These are phyloP conservation scores for Arthrobotrys iridis DNA, from an alignment of 2,329 filamentous ascomycete species.

Conservation along the genomic window DNA sequence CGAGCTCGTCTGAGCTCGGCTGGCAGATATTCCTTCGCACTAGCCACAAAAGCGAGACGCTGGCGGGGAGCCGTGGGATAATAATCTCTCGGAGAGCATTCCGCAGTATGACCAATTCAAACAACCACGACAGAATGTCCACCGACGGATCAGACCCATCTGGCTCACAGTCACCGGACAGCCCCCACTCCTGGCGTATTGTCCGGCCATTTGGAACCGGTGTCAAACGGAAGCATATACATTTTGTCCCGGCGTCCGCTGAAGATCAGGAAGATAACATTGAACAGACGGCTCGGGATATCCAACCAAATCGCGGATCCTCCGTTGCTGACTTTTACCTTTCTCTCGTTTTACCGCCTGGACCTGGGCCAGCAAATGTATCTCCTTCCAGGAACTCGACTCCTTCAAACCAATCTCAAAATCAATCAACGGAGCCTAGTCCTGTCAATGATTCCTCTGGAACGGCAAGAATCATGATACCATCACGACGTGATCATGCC, in stretches of 20 bases:
- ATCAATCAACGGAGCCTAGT: slow-evolving; percentile 45
- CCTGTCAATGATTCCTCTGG: slow-evolving; percentile 11
- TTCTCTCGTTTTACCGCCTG: slow-evolving; percentile 70
- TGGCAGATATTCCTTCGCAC: background rate
- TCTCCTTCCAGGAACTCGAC: slow-evolving; percentile 39
- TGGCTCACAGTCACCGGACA: slow-evolving; percentile 25
- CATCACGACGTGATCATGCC: slow-evolving; percentile 38
- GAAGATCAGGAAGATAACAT: slow-evolving; percentile 19
- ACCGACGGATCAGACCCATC: slow-evolving; percentile 39
- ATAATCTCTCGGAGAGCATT: background rate
- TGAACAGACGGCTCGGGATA: slow-evolving; percentile 49
- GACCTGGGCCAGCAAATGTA: slow-evolving; percentile 58
- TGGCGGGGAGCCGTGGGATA: background rate
- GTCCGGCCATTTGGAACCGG: slow-evolving; percentile 68
- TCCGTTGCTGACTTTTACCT: slow-evolving; percentile 72
- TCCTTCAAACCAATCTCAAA: slow-evolving; percentile 54
- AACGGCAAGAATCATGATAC: slow-evolving; percentile 32
- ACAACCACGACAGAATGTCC: slow-evolving; percentile 37
- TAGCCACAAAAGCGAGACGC: slow-evolving; percentile 33
- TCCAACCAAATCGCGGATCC: slow-evolving; percentile 51
- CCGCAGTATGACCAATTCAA: slow-evolving; percentile 13
- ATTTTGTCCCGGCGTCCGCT: slow-evolving; percentile 67
- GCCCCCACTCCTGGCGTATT: slow-evolving; percentile 55
- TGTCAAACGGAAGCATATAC: slow-evolving; percentile 67
- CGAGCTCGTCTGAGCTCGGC: slow-evolving; percentile 19